Percentiles rank a stretch among this genome's conserved stretches.
phyloP scores from a whole-genome alignment of 1,139 yeast genomes.

The Eremothecium sinecaudum region DNA sequence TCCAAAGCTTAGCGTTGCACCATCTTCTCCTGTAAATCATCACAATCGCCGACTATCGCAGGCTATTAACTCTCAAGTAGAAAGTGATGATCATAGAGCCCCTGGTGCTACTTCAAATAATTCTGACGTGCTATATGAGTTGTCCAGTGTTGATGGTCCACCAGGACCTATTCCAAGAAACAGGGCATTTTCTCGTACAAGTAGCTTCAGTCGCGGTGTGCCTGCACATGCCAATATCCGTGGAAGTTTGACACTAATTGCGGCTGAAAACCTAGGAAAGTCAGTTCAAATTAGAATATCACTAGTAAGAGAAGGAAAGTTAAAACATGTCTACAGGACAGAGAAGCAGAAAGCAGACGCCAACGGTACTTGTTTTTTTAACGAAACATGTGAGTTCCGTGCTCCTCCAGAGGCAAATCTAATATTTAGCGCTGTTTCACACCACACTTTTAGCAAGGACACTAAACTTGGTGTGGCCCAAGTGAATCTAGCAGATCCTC shows the following conservation, averaged over 20 bases:
- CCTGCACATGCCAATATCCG: constrained; percentile 38
- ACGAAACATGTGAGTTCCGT: constrained; percentile 60
- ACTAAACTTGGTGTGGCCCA: constrained; percentile 51
- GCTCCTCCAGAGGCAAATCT: constrained; percentile 53
- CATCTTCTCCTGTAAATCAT: too few species aligned
- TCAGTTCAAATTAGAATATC: constrained; percentile 44
- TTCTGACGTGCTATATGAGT: constrained; percentile 9
- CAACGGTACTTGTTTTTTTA: constrained; percentile 44
- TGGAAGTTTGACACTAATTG: constrained; percentile 46
- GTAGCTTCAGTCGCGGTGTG: constrained; percentile 35
- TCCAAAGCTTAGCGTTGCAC: constrained; percentile 24
- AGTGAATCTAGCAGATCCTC: constrained; percentile 26
- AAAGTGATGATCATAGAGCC: too few species aligned
- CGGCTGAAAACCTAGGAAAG: constrained; percentile 32
- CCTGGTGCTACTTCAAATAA: background rate
- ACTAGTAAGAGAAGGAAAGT: constrained; percentile 43
- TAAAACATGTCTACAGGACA: constrained; percentile 57
- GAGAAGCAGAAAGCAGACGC: constrained; percentile 46
- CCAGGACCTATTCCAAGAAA: constrained; percentile 12
- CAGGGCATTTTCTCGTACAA: constrained; percentile 17
- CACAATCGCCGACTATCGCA: too few species aligned
- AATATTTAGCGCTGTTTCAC: constrained; percentile 51
- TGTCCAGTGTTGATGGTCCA: constrained; percentile 12
- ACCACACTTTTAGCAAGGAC: constrained; percentile 67
- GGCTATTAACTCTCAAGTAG: too few species aligned